Evolutionary conservation across 805 yeast genomes (phyloP).

Genomic region (Yarrowia hollandica): DNA sequence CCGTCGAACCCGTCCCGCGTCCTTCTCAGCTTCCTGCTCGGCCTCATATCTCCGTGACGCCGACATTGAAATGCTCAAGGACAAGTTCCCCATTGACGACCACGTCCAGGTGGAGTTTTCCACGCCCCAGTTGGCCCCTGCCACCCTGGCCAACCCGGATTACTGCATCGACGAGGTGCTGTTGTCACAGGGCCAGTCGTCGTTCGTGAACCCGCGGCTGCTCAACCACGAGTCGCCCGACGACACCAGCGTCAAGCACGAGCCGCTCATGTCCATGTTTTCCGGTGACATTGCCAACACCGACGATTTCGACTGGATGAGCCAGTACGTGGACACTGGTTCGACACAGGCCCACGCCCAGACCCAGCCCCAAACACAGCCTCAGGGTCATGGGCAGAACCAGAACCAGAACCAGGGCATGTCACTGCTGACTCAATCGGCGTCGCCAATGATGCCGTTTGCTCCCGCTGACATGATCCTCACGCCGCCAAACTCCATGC

Average conservation of each 20-base stretch:
- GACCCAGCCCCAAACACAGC: too few species aligned
- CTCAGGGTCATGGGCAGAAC: neutral
- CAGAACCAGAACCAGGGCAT: neutral
- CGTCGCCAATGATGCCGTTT: conserved; percentile 4
- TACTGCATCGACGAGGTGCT: conserved; percentile 29
- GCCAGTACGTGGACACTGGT: neutral
- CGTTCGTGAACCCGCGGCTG: conserved; percentile 20
- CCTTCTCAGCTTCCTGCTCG: conserved; percentile 66
- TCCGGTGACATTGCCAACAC: neutral
- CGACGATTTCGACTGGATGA: conserved; percentile 24
- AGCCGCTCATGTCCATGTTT: conserved; percentile 16
- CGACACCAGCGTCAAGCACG: neutral
- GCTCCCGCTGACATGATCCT: conserved; percentile 20
- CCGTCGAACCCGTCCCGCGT: conserved; percentile 38
- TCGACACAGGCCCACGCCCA: neutral
- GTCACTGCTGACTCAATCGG: neutral
- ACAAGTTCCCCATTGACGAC: conserved; percentile 37
- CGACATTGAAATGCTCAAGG: conserved; percentile 41
- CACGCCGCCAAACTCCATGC: conserved; percentile 27
- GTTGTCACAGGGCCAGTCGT: conserved; percentile 19
- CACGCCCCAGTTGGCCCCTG: conserved; percentile 70
- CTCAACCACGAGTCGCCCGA: conserved; percentile 18
- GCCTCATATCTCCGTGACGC: conserved; percentile 57
- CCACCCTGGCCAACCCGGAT: conserved; percentile 42
- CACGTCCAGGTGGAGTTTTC: conserved; percentile 78